Percentiles rank a stretch among this genome's conserved stretches.
These are phyloP conservation scores for Alliaria petiolata DNA, from an alignment of 345 rosid species.

Conservation along the genomic window DNA sequence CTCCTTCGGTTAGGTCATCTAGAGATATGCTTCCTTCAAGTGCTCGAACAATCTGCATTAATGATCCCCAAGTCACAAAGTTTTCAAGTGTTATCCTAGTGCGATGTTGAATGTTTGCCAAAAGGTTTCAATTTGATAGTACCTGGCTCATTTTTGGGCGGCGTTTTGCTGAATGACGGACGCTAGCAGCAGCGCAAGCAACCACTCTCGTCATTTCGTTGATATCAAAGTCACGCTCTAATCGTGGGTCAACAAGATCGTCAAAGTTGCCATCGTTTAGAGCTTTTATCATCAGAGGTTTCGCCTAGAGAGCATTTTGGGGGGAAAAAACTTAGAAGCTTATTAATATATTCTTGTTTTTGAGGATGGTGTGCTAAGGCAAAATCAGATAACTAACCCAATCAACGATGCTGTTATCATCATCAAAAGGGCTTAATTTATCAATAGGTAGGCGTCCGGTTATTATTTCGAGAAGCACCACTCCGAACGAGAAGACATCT, in stretches of 20 bases:
- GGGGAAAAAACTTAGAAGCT: neutral
- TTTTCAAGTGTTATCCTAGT: too few relatives aligned
- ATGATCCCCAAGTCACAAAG: neutral
- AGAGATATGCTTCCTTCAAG: slow-evolving; percentile 70
- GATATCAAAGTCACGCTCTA: slow-evolving; percentile 43
- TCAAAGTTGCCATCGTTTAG: slow-evolving; percentile 48
- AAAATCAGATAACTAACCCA: slow-evolving; percentile 52
- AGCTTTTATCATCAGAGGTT: slow-evolving; percentile 60
- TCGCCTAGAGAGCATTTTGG: slow-evolving; percentile 65
- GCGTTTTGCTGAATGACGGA: slow-evolving; percentile 67
- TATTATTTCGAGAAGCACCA: slow-evolving; percentile 81
- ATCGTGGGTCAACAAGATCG: slow-evolving; percentile 51
- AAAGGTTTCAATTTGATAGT: slow-evolving; percentile 11
- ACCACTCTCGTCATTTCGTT: slow-evolving; percentile 62
- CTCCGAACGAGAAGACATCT: slow-evolving; percentile 84
- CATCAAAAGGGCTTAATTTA: slow-evolving; percentile 44
- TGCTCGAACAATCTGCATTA: slow-evolving; percentile 68
- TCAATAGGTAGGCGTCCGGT: slow-evolving; percentile 77
- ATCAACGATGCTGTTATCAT: slow-evolving; percentile 82
- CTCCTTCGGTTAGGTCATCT: slow-evolving; percentile 59
- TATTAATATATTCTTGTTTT: neutral
- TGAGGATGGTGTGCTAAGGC: neutral
- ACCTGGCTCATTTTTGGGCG: slow-evolving; percentile 93
- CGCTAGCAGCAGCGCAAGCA: slow-evolving; percentile 81
- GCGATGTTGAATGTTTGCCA: too few relatives aligned